Evolutionary conservation across 352 stramenopile species (phyloP).

Genomic region (Pythium sukuiense): DNA sequence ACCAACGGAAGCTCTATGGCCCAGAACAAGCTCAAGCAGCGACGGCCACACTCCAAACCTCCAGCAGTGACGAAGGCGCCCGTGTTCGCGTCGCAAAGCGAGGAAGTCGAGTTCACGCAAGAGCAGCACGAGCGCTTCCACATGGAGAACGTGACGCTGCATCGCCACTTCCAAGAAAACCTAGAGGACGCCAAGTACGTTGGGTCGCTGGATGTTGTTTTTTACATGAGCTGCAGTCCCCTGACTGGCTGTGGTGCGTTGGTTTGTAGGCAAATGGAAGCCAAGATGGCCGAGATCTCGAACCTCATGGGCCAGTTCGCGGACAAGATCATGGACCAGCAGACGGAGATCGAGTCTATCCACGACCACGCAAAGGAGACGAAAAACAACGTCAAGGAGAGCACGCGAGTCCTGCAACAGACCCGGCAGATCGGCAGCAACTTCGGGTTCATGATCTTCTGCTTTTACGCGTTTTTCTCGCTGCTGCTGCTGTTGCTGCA

Average conservation of each 20-base stretch:
- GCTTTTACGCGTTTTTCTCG: slow-evolving; percentile 74
- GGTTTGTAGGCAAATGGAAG: slow-evolving; percentile 69
- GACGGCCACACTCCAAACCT: background rate
- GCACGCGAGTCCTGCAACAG: slow-evolving; percentile 75
- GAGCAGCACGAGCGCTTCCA: slow-evolving; percentile 58
- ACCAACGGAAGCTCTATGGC: background rate
- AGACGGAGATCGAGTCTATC: slow-evolving; percentile 78
- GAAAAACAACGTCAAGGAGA: slow-evolving; percentile 75
- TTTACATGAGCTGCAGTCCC: background rate
- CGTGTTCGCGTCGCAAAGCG: slow-evolving; percentile 44
- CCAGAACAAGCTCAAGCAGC: background rate
- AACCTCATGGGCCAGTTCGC: slow-evolving; percentile 84
- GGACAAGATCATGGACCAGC: slow-evolving; percentile 84
- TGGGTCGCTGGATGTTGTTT: background rate
- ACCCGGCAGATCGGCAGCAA: slow-evolving; percentile 71
- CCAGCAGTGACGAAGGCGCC: slow-evolving; percentile 13
- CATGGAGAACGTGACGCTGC: slow-evolving; percentile 72
- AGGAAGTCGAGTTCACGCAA: slow-evolving; percentile 64
- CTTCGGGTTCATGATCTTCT: slow-evolving; percentile 88
- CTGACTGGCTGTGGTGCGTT: background rate
- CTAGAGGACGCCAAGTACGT: slow-evolving; percentile 81
- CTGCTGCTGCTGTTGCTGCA: slow-evolving; percentile 74
- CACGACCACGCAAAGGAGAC: slow-evolving; percentile 69
- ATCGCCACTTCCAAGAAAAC: slow-evolving; percentile 86
- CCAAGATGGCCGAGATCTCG: slow-evolving; percentile 84